A percentile compares a stretch with the other conserved stretches of the same genome.
phyloP scores from a whole-genome alignment of 176 grass and related monocot genomes.

The Coix lacrymajobi region DNA sequence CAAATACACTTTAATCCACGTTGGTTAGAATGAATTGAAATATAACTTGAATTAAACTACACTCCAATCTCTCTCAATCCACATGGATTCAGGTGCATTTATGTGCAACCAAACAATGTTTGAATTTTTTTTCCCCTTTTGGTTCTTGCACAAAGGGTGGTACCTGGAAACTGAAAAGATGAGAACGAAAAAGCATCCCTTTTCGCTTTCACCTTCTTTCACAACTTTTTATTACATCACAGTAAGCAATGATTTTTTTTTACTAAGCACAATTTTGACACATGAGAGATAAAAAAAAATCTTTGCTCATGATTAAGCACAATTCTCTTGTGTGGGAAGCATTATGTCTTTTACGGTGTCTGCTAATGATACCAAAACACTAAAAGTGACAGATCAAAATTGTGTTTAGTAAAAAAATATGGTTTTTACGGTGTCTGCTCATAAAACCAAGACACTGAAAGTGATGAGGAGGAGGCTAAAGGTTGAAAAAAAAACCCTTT shows the following conservation, averaged over 20 bases:
- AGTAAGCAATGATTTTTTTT: background rate
- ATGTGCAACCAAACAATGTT: no score
- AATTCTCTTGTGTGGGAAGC: background rate
- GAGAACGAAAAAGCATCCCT: background rate
- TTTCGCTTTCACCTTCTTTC: background rate
- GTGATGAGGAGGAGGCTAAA: background rate
- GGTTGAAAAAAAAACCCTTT: no score
- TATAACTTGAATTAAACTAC: no score
- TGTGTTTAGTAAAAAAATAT: background rate
- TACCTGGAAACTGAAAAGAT: background rate
- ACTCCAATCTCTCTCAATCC: no score
- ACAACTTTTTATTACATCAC: background rate
- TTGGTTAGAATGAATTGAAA: no score
- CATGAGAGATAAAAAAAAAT: background rate
- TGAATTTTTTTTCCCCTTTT: constrained; percentile 14
- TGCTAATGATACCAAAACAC: background rate
- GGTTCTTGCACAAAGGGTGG: background rate
- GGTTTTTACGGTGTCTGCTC: background rate
- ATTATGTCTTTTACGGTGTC: background rate
- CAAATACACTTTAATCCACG: no score
- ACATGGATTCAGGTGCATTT: no score
- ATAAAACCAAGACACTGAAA: background rate
- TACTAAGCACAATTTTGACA: background rate
- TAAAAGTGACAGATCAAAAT: no score
- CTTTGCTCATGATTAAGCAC: background rate